Evolutionary conservation across 140 eudicot genomes (phyloP), one percentile per base, ranked within the genome.

Genomic region (Ambrosia hybrid): DNA sequence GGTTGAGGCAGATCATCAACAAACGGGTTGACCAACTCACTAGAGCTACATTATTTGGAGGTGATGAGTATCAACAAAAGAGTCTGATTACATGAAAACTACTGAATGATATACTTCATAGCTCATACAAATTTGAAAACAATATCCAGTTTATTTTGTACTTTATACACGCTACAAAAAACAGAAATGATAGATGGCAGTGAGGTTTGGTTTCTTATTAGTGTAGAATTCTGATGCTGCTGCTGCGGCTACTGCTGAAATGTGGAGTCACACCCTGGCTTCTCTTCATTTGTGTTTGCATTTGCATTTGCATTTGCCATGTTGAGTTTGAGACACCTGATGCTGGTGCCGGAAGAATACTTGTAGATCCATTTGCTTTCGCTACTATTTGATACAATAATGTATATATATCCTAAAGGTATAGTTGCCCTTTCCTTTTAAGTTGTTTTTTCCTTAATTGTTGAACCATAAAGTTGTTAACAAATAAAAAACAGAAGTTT

Each of bases 191-290:
- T 45, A n/a, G 56, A 38, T 66, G 73, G 38, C n/a, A 9, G 51
- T 56, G 68, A 73, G 67, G 36, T 38, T 38, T 8, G 37, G 26
- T 13, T 48, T 73, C 66, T 76, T 77, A 43, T 48, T 72, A 37
- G 65, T 65, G 59, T 63, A 71, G 81, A 82, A 82, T 82, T 80
- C 86, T 82, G 86, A 82, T 82, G 86, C 78, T 82, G 86, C 86
- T 82, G 86, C 83, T 46, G 51, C 51, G 6, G 51, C 51, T 5
- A 11, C 51, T 46, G 51, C 52, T 1, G 80, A 69, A 66, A 76
- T 30, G 3, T 73, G 84, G 21, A 17, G 61, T 45, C 59, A 57
- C 53, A 34, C 75, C 65, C 21, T 80, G 74, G 59, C 70, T 41
- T 49, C 62, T 70, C 7, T 16, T 57, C 78, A 75, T 76, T 64